phyloP scores from a whole-genome alignment of 225 moss, liverwort and hornwort genomes.

The Anthoceros angustus region DNA sequence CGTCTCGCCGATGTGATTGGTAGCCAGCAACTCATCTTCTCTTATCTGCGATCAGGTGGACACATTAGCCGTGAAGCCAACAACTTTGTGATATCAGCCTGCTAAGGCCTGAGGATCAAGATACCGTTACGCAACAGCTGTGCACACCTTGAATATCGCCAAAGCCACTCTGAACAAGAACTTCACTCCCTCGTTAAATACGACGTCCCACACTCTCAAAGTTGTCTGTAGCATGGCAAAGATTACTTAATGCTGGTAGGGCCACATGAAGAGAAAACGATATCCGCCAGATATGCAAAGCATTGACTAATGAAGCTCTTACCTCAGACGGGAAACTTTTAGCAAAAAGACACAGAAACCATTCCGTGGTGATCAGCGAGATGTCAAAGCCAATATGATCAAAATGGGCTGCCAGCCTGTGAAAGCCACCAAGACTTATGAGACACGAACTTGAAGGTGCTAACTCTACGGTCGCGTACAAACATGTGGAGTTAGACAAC shows the following conservation, averaged over 20 bases:
- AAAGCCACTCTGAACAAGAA: conserved; percentile 80
- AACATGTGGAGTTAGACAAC: conserved; percentile 5
- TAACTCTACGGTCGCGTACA: too few relatives aligned
- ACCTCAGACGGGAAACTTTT: conserved; percentile 96
- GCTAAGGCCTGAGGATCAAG: not conserved
- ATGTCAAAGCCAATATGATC: conserved; percentile 82
- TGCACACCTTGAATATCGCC: conserved; percentile 72
- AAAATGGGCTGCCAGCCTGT: conserved; percentile 71
- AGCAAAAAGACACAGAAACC: conserved; percentile 94
- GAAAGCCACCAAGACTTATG: not conserved
- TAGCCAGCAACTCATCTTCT: conserved; percentile 58
- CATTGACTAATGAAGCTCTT: not conserved
- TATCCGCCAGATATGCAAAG: not conserved
- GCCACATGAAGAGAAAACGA: not conserved
- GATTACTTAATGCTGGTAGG: not conserved
- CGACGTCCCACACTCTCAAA: conserved; percentile 92
- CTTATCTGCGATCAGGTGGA: conserved; percentile 33
- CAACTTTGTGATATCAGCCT: not conserved
- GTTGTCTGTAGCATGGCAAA: conserved; percentile 39
- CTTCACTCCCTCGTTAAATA: conserved; percentile 89
- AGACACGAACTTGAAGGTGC: not conserved
- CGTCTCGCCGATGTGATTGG: conserved; percentile 80
- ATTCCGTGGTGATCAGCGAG: conserved; percentile 78
- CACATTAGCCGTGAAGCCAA: conserved; percentile 6
- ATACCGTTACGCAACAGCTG: not conserved